Percentiles rank a stretch among this genome's conserved stretches.
Evolutionary conservation across 2,329 filamentous ascomycete species (phyloP).

Genomic region (Proliferodiscus dingleyae): DNA sequence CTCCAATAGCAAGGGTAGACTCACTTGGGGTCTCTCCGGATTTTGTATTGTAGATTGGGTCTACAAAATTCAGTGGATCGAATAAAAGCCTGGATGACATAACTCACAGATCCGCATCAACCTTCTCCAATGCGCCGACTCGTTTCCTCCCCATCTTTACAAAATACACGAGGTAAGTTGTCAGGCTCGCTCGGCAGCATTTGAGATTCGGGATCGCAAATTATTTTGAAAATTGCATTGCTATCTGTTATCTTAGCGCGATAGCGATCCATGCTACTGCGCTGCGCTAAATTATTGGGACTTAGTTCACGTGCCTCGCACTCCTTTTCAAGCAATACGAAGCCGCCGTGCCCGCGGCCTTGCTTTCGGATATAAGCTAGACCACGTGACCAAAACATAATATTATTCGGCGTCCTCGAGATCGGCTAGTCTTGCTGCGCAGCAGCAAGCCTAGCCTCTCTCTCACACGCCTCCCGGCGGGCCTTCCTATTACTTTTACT

Average conservation of each 20-base stretch:
- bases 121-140: conserved; percentile 88
- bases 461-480: too few relatives aligned
- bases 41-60: conserved; percentile 86
- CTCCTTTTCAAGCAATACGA: not conserved
- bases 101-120: conserved; percentile 77
- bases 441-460: too few relatives aligned
- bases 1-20: conserved; percentile 24
- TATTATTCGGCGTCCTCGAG: too few relatives aligned
- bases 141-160: conserved; percentile 74
- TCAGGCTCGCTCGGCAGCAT: conserved; percentile 8
- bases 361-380: too few relatives aligned
- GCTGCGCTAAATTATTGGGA: not conserved
- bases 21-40: conserved; percentile 76
- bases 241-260: conserved; percentile 29
- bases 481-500: too few relatives aligned
- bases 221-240: conserved; percentile 25
- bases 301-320: not conserved
- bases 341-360: too few relatives aligned
- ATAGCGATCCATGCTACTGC: conserved; percentile 9
- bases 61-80: conserved; percentile 37
- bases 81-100: conserved; percentile 10
- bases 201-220: conserved; percentile 16
- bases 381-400: too few relatives aligned
- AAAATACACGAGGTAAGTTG: conserved; percentile 6
- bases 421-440: too few relatives aligned